Base-by-base conservation (phyloP, 805 yeast genomes). In the Candida bentonensis region DNA sequence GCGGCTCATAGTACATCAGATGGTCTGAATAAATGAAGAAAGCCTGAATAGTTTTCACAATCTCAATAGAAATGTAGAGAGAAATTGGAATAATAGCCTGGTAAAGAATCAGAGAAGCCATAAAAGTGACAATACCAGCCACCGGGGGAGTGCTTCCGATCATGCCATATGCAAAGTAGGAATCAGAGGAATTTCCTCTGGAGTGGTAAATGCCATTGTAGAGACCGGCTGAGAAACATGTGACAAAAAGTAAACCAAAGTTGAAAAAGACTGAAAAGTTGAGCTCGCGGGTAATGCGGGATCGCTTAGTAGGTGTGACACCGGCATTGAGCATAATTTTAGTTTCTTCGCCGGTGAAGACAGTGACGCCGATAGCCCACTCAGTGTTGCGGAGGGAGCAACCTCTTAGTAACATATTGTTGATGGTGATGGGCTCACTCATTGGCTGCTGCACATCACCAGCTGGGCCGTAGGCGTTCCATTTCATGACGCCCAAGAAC, bases 311-410 rank as follows among this genome's bases (percentile, higher is more conserved):
- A 7, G 94, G 94, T 0, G 94, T 82, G 22, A 74, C 67, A 44
- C 94, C 94, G 2, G 89, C 73, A 57, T 84, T 83, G 47, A 83
- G 65, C 82, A 82, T 79, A 49, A 83, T 79, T 61, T 83, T 84
- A 4, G 89, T 72, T 50, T 83, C 92, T 22, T 61, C 58, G 42
- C 94, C 94, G 2, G 94, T 82, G 57, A 78, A 82, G 20, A 80
- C 65, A 2, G 78, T 88, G 22, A 77, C 60, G 15, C 89, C 87
- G 43, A 83, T 66, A 2, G 69, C 83, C 86, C 88, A 84, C 47
- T 75, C 73, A 2, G 89, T 82, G 62, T 83, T 83, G 58, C 92
- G 68, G 47, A 83, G 62, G 9, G 81, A 70, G 40, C 81, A 78
- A 7, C 94, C 94, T 63, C 94, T 73, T 41, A 83, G 67, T 26